Conservation (phyloP, 768 basidiomycete genomes). For the Tulasnella sp. region DNA sequence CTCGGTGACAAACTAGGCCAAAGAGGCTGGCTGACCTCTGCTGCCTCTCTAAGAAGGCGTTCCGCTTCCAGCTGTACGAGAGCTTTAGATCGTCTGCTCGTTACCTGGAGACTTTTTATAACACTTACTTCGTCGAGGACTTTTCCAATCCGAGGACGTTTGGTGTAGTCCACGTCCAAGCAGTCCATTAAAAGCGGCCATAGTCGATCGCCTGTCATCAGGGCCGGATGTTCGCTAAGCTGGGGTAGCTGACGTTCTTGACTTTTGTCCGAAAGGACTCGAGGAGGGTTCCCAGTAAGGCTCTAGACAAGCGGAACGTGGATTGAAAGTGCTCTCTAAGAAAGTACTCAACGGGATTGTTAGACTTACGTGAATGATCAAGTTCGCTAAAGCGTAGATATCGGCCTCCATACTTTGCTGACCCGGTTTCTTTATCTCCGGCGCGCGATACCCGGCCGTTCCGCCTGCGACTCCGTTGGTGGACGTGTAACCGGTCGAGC, state of each 20-base stretch:
- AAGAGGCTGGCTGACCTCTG: too few relatives aligned
- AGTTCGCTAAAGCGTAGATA: not conserved
- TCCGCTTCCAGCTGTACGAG: not conserved
- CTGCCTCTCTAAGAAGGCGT: not conserved
- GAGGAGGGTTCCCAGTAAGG: not conserved
- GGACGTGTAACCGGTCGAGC: not conserved
- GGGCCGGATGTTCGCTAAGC: not conserved
- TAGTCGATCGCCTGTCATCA: not conserved
- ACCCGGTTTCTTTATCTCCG: not conserved
- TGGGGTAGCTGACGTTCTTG: not conserved
- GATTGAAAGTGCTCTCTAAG: too few relatives aligned
- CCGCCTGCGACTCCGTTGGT: not conserved
- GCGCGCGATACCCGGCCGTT: not conserved
- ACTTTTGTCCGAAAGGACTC: not conserved
- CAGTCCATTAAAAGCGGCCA: not conserved
- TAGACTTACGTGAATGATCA: not conserved
- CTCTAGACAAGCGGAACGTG: not conserved
- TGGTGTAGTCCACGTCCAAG: not conserved
- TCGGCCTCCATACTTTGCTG: not conserved
- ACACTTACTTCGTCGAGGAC: not conserved
- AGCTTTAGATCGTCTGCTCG: too few relatives aligned
- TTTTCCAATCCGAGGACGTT: not conserved
- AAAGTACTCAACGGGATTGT: too few relatives aligned
- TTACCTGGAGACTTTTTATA: too few relatives aligned
- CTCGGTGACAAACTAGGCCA: too few relatives aligned